phyloP scores from a whole-genome alignment of 192 early-diverging fungal species.

The Backusella parvicylindrica region DNA sequence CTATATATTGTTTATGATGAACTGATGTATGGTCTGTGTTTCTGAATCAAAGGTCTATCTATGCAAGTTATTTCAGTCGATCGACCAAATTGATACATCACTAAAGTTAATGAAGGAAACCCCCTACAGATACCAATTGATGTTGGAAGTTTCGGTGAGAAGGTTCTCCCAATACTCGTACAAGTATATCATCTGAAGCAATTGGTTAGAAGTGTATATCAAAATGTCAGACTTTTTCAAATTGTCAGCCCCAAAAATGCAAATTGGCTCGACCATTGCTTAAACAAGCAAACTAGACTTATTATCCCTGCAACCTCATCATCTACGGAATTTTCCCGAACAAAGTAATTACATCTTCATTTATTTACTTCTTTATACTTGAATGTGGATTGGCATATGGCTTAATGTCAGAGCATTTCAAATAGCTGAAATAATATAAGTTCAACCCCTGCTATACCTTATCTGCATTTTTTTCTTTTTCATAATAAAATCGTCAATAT shows the following conservation, averaged over 20 bases:
- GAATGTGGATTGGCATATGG: slow-evolving; percentile 3
- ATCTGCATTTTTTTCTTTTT: neutral
- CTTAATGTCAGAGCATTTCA: slow-evolving; percentile 5
- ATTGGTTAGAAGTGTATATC: neutral
- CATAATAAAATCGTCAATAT: slow-evolving; percentile 5
- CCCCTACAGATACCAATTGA: neutral
- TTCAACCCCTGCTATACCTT: neutral
- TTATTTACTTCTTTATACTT: slow-evolving; percentile 6
- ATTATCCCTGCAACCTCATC: neutral
- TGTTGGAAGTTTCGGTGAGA: neutral
- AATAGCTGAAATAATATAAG: slow-evolving; percentile 1
- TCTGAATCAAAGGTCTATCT: neutral
- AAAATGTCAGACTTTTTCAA: neutral
- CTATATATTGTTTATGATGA: neutral
- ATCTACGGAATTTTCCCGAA: neutral
- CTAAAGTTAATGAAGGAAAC: neutral
- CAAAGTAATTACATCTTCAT: slow-evolving; percentile 4
- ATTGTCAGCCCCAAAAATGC: too few relatives aligned
- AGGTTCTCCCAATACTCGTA: neutral
- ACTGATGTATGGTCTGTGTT: neutral
- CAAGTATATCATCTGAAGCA: neutral
- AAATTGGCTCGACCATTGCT: neutral
- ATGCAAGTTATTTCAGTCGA: neutral
- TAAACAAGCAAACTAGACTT: neutral
- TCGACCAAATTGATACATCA: neutral